Percentiles rank a stretch among this genome's conserved stretches.
Conservation (phyloP, 352 stramenopile species). For the Phytophthora ramorum region DNA sequence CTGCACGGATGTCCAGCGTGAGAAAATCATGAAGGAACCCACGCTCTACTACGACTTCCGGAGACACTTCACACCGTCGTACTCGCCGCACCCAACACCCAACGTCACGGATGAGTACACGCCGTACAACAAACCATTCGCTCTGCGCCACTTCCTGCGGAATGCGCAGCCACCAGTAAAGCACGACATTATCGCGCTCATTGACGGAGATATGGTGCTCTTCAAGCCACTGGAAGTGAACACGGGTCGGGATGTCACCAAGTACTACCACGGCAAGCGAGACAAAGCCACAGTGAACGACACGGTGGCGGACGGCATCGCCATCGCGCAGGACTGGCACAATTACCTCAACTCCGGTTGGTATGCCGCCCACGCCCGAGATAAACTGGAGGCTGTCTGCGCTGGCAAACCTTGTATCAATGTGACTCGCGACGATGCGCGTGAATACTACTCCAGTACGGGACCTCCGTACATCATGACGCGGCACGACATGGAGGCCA, state of each 20-base stretch:
- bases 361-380: constrained; percentile 33
- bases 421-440: constrained; percentile 41
- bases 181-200: constrained; percentile 45
- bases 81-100: constrained; percentile 44
- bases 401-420: constrained; percentile 37
- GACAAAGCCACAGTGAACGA: constrained; percentile 45
- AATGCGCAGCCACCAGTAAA: constrained; percentile 50
- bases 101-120: constrained; percentile 54
- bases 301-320: constrained; percentile 45
- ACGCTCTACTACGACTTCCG: constrained; percentile 65
- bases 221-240: constrained; percentile 52
- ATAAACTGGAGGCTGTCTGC: constrained; percentile 48
- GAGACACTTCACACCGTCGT: constrained; percentile 57
- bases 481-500: constrained; percentile 44
- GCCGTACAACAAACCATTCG: constrained; percentile 67
- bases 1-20: constrained; percentile 41
- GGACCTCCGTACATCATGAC: constrained; percentile 73
- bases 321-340: constrained; percentile 59
- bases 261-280: constrained; percentile 50
- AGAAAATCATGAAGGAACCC: constrained; percentile 39
- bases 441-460: constrained; percentile 53
- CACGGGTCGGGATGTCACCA: constrained; percentile 44
- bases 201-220: constrained; percentile 55
- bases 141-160: constrained; percentile 56
- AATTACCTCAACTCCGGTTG: constrained; percentile 50